Evolutionary conservation across 2,329 filamentous ascomycete species (phyloP).

Genomic region (Amauroascus verrucosus): DNA sequence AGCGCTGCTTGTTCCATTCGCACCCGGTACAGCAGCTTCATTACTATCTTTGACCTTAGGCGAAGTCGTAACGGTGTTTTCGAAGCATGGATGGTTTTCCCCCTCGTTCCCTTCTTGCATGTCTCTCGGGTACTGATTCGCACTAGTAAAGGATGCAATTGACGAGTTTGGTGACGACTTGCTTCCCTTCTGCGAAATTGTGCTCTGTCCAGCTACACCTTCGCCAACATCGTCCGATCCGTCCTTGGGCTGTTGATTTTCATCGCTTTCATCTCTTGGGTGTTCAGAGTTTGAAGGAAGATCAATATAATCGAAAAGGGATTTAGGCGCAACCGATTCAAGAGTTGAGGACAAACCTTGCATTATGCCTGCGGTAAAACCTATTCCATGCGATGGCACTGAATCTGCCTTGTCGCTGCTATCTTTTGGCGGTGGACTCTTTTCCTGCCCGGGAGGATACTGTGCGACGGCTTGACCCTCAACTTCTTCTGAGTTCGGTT

Average conservation of each 20-base stretch:
- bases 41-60: not conserved
- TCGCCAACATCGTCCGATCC: not conserved
- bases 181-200: not conserved
- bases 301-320: slow-evolving; percentile 5
- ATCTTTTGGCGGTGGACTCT: not conserved
- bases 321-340: slow-evolving; percentile 1
- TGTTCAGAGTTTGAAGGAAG: not conserved
- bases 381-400: slow-evolving; percentile 5
- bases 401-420: slow-evolving; percentile 21
- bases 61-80: not conserved
- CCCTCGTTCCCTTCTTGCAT: not conserved
- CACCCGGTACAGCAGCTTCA: not conserved
- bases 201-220: not conserved
- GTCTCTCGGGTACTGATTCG: not conserved
- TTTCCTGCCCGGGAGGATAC: not conserved
- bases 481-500: not conserved
- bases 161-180: not conserved
- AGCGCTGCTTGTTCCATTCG: not conserved
- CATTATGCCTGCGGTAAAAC: not conserved
- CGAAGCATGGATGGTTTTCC: not conserved
- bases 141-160: slow-evolving; percentile 3
- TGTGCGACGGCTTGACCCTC: not conserved
- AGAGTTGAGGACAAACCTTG: slow-evolving; percentile 4
- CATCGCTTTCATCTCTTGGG: not conserved
- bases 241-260: not conserved